These are phyloP conservation scores for Trichosporon ovoides DNA, from an alignment of 1,284 basidiomycete genomes.

Conservation along the genomic window DNA sequence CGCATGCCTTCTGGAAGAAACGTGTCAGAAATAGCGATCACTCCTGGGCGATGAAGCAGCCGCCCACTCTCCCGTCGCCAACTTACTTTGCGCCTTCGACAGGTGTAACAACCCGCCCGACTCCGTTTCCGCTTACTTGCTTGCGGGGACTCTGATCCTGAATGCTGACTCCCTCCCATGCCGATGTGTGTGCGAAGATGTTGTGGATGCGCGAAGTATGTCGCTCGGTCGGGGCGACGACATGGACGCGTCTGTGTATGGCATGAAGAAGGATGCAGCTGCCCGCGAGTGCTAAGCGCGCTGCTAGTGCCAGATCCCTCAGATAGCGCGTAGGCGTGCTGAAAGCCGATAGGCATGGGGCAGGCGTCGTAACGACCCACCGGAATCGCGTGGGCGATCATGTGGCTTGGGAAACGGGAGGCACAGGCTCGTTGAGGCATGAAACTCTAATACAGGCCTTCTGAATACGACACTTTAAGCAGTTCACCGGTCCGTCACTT, in stretches of 20 bases:
- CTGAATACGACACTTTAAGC: too few relatives aligned
- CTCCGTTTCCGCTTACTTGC: conserved; percentile 20
- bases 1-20: conserved; percentile 22
- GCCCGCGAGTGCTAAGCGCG: conserved; percentile 7
- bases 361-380: too few relatives aligned
- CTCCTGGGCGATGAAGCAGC: not conserved
- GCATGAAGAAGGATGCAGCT: not conserved
- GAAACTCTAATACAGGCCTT: too few relatives aligned
- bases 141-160: conserved; percentile 6
- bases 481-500: too few relatives aligned
- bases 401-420: too few relatives aligned
- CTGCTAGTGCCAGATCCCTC: not conserved
- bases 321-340: conserved; percentile 5
- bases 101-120: conserved; percentile 23
- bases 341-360: not conserved
- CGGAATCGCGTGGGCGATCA: too few relatives aligned
- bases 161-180: not conserved
- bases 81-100: conserved; percentile 23
- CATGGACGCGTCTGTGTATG: too few relatives aligned
- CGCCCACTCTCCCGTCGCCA: not conserved
- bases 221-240: too few relatives aligned
- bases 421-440: too few relatives aligned
- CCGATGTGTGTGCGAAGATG: not conserved
- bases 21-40: not conserved
- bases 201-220: not conserved